Conservation (phyloP, 345 rosid species). For the Carallia pectinifolia region DNA sequence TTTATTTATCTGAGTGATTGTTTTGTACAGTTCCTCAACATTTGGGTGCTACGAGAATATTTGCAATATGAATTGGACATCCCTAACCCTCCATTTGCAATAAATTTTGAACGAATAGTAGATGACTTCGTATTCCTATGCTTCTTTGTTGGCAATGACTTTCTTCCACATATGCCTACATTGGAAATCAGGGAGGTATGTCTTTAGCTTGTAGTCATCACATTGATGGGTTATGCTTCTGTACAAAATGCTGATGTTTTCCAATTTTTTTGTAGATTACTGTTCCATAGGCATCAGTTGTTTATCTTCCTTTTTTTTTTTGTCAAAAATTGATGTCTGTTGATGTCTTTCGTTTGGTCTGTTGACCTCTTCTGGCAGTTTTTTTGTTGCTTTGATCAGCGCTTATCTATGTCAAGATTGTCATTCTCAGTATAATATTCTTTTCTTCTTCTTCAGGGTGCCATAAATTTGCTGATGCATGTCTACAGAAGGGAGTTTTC, state of each 20-base stretch:
- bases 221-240: constrained; percentile 1
- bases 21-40: constrained; percentile 69
- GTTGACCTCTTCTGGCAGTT: not conserved
- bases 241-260: not conserved
- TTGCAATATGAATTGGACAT: constrained; percentile 83
- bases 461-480: constrained; percentile 88
- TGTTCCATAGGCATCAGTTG: too few species aligned
- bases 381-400: not conserved
- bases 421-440: constrained; percentile 14
- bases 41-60: constrained; percentile 95
- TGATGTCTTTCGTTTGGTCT: not conserved
- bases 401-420: not conserved
- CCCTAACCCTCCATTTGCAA: constrained; percentile 72
- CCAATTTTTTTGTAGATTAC: not conserved
- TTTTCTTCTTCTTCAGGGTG: constrained; percentile 64
- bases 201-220: constrained; percentile 9
- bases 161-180: constrained; percentile 98
- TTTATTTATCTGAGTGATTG: constrained; percentile 14
- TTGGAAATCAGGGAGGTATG: constrained; percentile 96
- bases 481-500: constrained; percentile 84
- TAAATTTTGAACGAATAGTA: constrained; percentile 83
- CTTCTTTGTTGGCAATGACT: constrained; percentile 99
- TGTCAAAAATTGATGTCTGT: not conserved
- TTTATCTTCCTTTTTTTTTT: not conserved
- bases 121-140: constrained; percentile 97